Conservation (phyloP, 2,329 filamentous ascomycete species). For the Trichoderma sp. region DNA sequence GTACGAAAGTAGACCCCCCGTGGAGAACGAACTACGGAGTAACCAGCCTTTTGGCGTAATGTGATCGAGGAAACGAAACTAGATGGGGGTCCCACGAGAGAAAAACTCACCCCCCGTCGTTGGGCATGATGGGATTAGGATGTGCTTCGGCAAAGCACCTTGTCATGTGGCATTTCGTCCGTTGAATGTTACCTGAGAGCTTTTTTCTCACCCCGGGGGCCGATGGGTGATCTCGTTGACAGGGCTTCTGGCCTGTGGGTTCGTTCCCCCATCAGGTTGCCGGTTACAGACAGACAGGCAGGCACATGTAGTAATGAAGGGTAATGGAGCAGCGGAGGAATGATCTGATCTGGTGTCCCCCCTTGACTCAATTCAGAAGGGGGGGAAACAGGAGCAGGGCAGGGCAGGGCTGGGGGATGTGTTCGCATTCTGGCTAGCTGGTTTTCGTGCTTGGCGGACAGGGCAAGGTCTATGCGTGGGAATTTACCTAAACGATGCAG, state of each 20-base stretch:
- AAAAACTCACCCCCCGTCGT: not conserved
- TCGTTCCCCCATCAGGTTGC: not conserved
- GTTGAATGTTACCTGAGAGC: not conserved
- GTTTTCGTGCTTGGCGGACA: not conserved
- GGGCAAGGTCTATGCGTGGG: not conserved
- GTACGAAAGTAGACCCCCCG: not conserved
- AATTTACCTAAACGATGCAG: not conserved
- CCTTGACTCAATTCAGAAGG: not conserved
- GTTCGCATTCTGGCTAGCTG: not conserved
- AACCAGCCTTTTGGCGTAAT: not conserved
- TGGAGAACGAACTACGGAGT: not conserved
- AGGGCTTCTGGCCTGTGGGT: not conserved
- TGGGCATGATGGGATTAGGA: not conserved
- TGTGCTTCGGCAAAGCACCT: not conserved
- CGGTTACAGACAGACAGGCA: not conserved
- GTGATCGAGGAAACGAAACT: not conserved
- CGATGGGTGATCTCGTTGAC: not conserved
- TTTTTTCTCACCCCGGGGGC: not conserved
- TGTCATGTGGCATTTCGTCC: conserved; percentile 4
- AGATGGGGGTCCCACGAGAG: not conserved
- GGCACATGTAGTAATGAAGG: not conserved
- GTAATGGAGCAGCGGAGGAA: not conserved
- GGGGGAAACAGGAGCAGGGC: not conserved
- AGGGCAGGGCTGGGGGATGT: not conserved
- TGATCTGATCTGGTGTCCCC: not conserved